A percentile compares a stretch with the other conserved stretches of the same genome.
phyloP scores from a whole-genome alignment of 176 grass and related monocot genomes.

The Oryza glaberrima region DNA sequence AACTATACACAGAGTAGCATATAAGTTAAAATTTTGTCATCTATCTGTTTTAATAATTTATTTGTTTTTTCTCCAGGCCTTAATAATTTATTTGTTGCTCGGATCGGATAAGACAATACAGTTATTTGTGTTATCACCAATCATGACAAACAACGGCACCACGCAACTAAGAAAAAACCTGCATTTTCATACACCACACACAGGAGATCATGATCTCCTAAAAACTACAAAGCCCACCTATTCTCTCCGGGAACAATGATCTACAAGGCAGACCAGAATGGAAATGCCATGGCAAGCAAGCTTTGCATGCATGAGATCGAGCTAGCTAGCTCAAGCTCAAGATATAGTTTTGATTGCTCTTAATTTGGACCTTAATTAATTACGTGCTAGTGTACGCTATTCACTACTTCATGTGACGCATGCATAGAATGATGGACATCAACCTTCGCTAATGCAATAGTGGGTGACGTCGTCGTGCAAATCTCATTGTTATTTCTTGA shows the following conservation, averaged over 20 bases:
- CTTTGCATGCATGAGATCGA: slow-evolving; percentile 31
- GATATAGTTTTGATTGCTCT: neutral
- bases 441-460: neutral
- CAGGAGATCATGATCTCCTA: neutral
- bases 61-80: neutral
- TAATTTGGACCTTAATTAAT: neutral
- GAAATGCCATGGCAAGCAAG: slow-evolving; percentile 21
- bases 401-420: neutral
- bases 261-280: slow-evolving; percentile 5
- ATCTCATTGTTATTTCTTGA: neutral
- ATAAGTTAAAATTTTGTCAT: too few relatives aligned
- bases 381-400: neutral
- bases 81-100: neutral
- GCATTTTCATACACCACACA: neutral
- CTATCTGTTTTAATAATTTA: too few relatives aligned
- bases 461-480: neutral
- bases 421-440: neutral
- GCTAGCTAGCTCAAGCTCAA: neutral
- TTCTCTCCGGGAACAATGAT: slow-evolving; percentile 27
- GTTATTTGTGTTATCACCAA: slow-evolving; percentile 35
- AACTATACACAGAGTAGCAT: too few relatives aligned
- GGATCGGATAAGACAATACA: slow-evolving; percentile 18
- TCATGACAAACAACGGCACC: slow-evolving; percentile 28
- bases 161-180: neutral
- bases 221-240: slow-evolving; percentile 17